Evolutionary conservation across 1,284 basidiomycete genomes (phyloP).

Genomic region (Microbotryomycetes sp.): DNA sequence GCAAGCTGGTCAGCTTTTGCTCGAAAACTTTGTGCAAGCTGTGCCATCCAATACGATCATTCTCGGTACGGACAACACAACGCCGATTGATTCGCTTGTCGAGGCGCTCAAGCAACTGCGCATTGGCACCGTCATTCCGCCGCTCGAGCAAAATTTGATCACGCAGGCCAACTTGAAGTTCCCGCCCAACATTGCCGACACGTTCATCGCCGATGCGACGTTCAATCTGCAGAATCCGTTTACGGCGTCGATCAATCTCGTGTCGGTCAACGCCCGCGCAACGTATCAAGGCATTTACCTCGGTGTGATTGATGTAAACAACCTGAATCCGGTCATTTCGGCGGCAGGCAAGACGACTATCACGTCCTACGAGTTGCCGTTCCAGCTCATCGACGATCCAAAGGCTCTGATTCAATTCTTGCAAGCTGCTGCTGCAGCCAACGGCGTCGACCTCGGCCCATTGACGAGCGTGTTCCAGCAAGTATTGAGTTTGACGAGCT

Average conservation of each 20-base stretch:
- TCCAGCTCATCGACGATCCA: slow-evolving; percentile 61
- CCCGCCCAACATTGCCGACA: slow-evolving; percentile 43
- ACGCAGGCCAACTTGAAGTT: slow-evolving; percentile 37
- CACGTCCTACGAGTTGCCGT: slow-evolving; percentile 54
- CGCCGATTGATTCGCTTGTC: slow-evolving; percentile 58
- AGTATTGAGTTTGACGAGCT: slow-evolving; percentile 35
- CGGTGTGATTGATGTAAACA: slow-evolving; percentile 46
- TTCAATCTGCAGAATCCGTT: slow-evolving; percentile 64
- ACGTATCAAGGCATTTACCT: slow-evolving; percentile 44
- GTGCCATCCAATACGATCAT: slow-evolving; percentile 55
- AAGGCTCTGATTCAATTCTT: slow-evolving; percentile 57
- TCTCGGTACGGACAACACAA: slow-evolving; percentile 53
- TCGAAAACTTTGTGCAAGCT: slow-evolving; percentile 66
- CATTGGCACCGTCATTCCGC: slow-evolving; percentile 59
- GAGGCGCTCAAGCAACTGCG: slow-evolving; percentile 57
- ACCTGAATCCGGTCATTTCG: slow-evolving; percentile 47
- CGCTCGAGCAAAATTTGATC: slow-evolving; percentile 59
- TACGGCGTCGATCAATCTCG: slow-evolving; percentile 63
- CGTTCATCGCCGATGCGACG: slow-evolving; percentile 52
- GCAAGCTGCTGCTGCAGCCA: slow-evolving; percentile 50
- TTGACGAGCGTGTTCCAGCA: slow-evolving; percentile 42
- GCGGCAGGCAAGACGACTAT: slow-evolving; percentile 56
- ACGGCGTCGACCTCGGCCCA: slow-evolving; percentile 58
- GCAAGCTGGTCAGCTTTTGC: slow-evolving; percentile 53
- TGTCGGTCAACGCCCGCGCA: slow-evolving; percentile 54